These are phyloP conservation scores for Cunninghamia lanceolata DNA, from an alignment of 75 land plant genomes.

Conservation along the genomic window DNA sequence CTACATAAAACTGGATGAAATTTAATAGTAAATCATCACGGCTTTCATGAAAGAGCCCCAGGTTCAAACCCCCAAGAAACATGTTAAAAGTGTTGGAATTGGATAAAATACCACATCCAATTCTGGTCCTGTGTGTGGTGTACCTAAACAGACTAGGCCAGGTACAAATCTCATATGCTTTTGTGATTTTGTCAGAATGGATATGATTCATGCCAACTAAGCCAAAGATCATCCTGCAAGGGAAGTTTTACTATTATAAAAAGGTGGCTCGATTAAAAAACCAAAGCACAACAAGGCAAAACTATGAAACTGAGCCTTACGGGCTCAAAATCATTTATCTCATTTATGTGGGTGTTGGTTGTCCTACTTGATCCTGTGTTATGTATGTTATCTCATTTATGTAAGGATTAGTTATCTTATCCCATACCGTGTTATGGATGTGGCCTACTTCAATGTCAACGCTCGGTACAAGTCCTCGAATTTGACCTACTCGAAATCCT, in stretches of 20 bases:
- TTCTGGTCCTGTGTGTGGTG: background rate
- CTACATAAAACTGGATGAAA: background rate
- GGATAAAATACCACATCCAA: background rate
- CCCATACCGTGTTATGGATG: background rate
- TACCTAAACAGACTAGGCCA: background rate
- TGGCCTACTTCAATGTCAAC: background rate
- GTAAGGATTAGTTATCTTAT: too few relatives aligned
- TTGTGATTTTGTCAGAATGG: background rate
- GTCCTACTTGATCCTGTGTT: background rate
- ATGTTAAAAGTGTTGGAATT: background rate
- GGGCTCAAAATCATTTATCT: background rate
- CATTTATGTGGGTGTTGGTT: background rate
- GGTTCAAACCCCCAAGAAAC: background rate
- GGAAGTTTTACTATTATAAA: background rate
- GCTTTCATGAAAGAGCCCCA: background rate
- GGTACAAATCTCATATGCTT: background rate
- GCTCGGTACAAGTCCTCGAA: background rate
- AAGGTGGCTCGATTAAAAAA: background rate
- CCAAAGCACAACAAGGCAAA: background rate
- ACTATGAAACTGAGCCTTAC: background rate
- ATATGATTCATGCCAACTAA: background rate
- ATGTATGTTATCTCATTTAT: background rate
- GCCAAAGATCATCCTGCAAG: background rate
- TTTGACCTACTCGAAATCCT: background rate
- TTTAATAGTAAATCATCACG: background rate